A percentile compares a stretch with the other conserved stretches of the same genome.
These are phyloP conservation scores for Neofusicoccum cordaticola DNA, from an alignment of 2,329 filamentous ascomycete species.

Conservation along the genomic window DNA sequence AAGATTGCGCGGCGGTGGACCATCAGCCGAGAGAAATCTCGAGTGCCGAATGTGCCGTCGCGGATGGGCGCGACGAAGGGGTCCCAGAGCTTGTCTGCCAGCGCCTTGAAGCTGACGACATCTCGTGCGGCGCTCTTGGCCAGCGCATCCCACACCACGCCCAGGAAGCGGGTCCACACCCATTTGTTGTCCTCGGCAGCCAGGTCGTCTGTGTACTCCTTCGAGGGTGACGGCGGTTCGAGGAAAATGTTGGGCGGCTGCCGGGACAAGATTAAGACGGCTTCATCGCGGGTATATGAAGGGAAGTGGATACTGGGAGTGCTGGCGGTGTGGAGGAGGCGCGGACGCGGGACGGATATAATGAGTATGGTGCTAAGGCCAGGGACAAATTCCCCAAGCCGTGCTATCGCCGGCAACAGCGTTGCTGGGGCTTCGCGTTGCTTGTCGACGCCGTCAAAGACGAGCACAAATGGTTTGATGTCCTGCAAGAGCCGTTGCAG, in stretches of 20 bases:
- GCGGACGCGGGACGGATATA: constrained; percentile 67
- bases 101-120: constrained; percentile 66
- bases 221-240: constrained; percentile 35
- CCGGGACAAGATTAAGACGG: constrained; percentile 69
- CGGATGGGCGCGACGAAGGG: constrained; percentile 77
- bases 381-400: constrained; percentile 81
- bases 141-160: constrained; percentile 83
- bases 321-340: constrained; percentile 66
- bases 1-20: constrained; percentile 68
- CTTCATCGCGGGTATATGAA: constrained; percentile 77
- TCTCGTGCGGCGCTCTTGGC: constrained; percentile 78
- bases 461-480: constrained; percentile 63
- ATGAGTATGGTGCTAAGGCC: constrained; percentile 75
- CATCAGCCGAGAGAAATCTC: constrained; percentile 82
- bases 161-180: constrained; percentile 77
- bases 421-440: constrained; percentile 78
- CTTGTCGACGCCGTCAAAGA: constrained; percentile 83
- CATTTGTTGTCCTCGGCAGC: constrained; percentile 60
- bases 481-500: constrained; percentile 63
- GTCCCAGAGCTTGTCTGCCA: constrained; percentile 76
- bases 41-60: constrained; percentile 68
- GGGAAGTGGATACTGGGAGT: constrained; percentile 79
- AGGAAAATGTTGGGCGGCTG: constrained; percentile 48
- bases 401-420: constrained; percentile 74
- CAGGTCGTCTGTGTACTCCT: constrained; percentile 47